Base-by-base conservation (phyloP, 129 eudicot species). In the Ambrosia trifida region DNA sequence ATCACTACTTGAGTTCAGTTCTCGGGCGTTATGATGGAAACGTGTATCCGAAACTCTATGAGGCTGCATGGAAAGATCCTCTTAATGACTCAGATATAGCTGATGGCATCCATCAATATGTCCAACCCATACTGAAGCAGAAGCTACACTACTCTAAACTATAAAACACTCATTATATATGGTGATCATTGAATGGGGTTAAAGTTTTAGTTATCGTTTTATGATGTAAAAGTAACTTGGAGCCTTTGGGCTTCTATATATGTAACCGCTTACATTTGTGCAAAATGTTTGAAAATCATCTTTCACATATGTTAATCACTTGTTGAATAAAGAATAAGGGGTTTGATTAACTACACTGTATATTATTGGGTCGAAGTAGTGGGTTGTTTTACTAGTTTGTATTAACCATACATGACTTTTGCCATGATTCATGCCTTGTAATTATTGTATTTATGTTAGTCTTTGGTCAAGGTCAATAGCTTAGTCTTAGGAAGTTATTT, bases 11-110 rank as follows among this genome's bases (percentile, higher is more conserved):
- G 33, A 78, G 98, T 69, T 93, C 98, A 17, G 82, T 89, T 78
- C 89, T 93, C 12, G 98, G 98, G 43, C 80, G 96, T 47, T 93
- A 85, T 58, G 98, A 93, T 72, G 98, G 98, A 33, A 85, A 93
- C 51, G 98, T 93, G 72, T 93, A 93, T 47, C 95, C 96, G 13
- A 93, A 93, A 66, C 96, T 93, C 7, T 93, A 93, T 17, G 96
- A 93, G 35, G 95, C 87, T 4, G 98, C 98, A 24, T 83, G 85
- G 90, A 77, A 85, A 72, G 98, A 93, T 65, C 98, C 96, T 56
- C 78, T 93, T 46, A 93, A 93, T 41, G 92, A 93, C 6, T 56
- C 95, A 7, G 92, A 75, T 28, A 76, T 94, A 28, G 93, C 86
- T 14, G 98, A 89, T 41, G 96, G 98, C 62, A 85, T 81, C 77